phyloP scores from a whole-genome alignment of 495 filamentous ascomycete species.

The Parathielavia appendiculata region DNA sequence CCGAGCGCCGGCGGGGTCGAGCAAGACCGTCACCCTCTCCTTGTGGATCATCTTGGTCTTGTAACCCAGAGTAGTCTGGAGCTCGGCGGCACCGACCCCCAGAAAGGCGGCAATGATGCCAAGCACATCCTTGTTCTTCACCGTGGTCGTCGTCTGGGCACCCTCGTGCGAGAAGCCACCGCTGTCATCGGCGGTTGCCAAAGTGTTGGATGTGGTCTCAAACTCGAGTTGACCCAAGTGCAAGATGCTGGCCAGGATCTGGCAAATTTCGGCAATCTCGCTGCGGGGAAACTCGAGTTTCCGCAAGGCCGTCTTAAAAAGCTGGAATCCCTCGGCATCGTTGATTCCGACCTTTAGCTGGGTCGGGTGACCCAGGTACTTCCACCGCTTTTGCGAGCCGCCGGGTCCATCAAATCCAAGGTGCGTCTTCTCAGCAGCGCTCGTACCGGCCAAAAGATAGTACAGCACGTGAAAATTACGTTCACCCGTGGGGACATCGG shows the following conservation, averaged over 20 bases:
- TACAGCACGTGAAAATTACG: constrained; percentile 95
- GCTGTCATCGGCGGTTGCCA: constrained; percentile 77
- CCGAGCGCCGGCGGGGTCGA: constrained; percentile 85
- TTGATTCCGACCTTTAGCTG: constrained; percentile 97
- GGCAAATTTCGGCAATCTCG: constrained; percentile 95
- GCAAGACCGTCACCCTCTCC: constrained; percentile 94
- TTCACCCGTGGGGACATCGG: constrained; percentile 88
- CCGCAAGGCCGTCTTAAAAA: constrained; percentile 91
- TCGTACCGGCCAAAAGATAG: constrained; percentile 90
- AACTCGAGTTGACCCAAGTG: constrained; percentile 97
- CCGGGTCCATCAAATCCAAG: constrained; percentile 69
- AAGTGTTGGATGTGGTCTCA: constrained; percentile 68
- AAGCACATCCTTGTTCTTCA: constrained; percentile 89
- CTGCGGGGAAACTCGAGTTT: constrained; percentile 89
- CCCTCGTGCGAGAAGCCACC: constrained; percentile 96
- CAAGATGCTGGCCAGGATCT: constrained; percentile 83
- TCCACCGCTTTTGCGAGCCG: constrained; percentile 73
- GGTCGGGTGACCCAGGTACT: constrained; percentile 91
- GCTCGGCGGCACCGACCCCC: constrained; percentile 68
- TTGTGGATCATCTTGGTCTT: constrained; percentile 92
- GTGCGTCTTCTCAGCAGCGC: constrained; percentile 81
- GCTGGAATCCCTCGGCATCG: constrained; percentile 88
- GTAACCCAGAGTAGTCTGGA: constrained; percentile 86
- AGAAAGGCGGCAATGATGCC: constrained; percentile 85
- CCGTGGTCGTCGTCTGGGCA: constrained; percentile 73